Evolutionary conservation across 352 stramenopile species (phyloP), one percentile per base, ranked within the genome.

Genomic region (Globisporangium nagaii): DNA sequence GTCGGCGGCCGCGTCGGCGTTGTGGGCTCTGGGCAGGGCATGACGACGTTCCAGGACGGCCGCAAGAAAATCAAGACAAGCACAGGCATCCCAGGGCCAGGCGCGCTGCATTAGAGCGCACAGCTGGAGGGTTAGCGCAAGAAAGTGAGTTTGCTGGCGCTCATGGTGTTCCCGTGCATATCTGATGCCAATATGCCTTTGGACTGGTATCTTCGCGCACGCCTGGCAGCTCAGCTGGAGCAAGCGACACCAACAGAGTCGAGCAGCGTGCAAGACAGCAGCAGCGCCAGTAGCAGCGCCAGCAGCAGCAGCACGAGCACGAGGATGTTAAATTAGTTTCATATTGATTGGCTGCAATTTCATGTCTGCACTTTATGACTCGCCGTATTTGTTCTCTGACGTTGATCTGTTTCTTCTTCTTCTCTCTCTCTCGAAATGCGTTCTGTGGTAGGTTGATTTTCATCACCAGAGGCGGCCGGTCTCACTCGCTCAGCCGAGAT

Each of bases 1-100:
- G 76, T 93, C 8, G 60, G 92, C 27, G 84, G 83, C 12, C 87
- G 80, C 34, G 89, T 96, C 8, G 89, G 88, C 12, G 88, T 97
- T 15, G 72, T 95, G 2, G 87, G 87, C 25, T 96, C 84, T 32
- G 88, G 87, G 0, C 81, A 94, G 49, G 88, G 79, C 50, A 94
- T 97, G 75, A 97, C 88, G 10, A 66, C 66, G 27, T 96, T 80
- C 55, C 59, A 82, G 20, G 75, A 92, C 58, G 65, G 66, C 39
- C 64, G 75, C 36, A 92, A 92, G 69, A 93, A 90, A 43, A n/a
- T 68, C 12, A 93, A 90, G 51, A 45, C 36, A 22, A 61, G n/a
- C 19, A n/a, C n/a, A n/a, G 30, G 17, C 22, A 34, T 44, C 8
- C 22, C 47, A 34, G 48, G 34, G 2, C 15, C 47, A 9, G n/a